phyloP scores from a whole-genome alignment of 495 filamentous ascomycete genomes.

The Tuber melanosporum region DNA sequence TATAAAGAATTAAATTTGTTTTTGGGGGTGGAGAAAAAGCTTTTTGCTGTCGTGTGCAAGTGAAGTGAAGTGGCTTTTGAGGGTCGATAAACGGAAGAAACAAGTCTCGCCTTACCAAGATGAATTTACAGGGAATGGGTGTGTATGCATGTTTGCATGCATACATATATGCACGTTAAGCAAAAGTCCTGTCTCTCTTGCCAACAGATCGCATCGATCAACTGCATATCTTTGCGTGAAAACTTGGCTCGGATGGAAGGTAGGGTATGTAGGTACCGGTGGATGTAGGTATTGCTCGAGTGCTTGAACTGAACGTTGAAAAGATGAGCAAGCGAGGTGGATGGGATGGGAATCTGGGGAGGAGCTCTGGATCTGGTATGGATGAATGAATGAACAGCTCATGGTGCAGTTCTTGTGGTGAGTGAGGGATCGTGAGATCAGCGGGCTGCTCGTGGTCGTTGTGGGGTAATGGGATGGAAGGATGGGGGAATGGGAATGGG shows the following conservation, averaged over 20 bases:
- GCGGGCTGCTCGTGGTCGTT: background rate
- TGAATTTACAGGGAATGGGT: background rate
- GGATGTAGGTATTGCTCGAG: background rate
- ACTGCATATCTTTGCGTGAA: background rate
- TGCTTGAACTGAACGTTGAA: background rate
- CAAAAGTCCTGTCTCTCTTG: background rate
- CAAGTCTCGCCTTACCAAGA: background rate
- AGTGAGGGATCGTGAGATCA: constrained; percentile 1
- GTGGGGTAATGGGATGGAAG: background rate
- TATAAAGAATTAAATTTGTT: constrained; percentile 6
- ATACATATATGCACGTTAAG: background rate
- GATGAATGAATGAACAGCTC: constrained; percentile 1
- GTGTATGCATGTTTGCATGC: background rate
- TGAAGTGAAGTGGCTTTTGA: background rate
- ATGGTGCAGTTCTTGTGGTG: background rate
- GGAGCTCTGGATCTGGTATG: background rate
- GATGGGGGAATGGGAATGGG: background rate
- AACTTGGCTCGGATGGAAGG: background rate
- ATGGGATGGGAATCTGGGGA: background rate
- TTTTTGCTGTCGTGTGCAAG: background rate
- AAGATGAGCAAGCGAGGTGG: background rate
- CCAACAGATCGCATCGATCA: constrained; percentile 1
- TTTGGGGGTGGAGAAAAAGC: background rate
- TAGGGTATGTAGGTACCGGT: background rate
- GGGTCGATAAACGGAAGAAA: background rate